A percentile compares a stretch with the other conserved stretches of the same genome.
These are phyloP conservation scores for Grammothele lineata DNA, from an alignment of 768 basidiomycete genomes.

Conservation along the genomic window DNA sequence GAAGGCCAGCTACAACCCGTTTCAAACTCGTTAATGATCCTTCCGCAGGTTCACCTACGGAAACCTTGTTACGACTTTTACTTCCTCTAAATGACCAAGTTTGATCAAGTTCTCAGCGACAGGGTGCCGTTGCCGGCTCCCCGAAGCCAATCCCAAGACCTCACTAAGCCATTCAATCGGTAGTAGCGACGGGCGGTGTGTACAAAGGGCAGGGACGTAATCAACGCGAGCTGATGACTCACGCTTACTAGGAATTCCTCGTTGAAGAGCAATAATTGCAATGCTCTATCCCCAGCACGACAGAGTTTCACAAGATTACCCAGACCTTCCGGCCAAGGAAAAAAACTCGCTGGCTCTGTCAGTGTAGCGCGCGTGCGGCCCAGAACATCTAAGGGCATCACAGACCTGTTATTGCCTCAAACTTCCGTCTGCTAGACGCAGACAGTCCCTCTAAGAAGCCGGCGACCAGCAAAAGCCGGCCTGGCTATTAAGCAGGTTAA, in stretches of 20 bases:
- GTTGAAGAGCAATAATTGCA: conserved; percentile 92
- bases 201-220: conserved; percentile 90
- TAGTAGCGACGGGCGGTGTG: conserved; percentile 89
- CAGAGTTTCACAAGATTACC: conserved; percentile 78
- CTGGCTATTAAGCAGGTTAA: conserved; percentile 91
- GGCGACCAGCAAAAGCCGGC: conserved; percentile 43
- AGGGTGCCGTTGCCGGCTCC: conserved; percentile 48
- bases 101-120: conserved; percentile 36
- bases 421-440: conserved; percentile 78
- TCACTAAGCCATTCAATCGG: conserved; percentile 90
- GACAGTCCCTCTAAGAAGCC: conserved; percentile 87
- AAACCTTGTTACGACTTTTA: neutral
- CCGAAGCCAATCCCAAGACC: conserved; percentile 76
- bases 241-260: conserved; percentile 87
- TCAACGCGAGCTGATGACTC: conserved; percentile 87
- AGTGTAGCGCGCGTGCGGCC: conserved; percentile 86
- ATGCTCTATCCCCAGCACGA: conserved; percentile 86
- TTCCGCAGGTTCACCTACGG: neutral
- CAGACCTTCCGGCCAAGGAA: conserved; percentile 73
- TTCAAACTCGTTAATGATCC: neutral
- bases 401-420: conserved; percentile 91
- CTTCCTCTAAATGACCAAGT: neutral
- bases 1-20: neutral
- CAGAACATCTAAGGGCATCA: conserved; percentile 90
- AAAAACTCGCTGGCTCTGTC: conserved; percentile 83